Percentiles rank a stretch among this genome's conserved stretches.
Evolutionary conservation across 2,329 filamentous ascomycete genomes (phyloP).

Genomic region (Uncinocarpus reesii): DNA sequence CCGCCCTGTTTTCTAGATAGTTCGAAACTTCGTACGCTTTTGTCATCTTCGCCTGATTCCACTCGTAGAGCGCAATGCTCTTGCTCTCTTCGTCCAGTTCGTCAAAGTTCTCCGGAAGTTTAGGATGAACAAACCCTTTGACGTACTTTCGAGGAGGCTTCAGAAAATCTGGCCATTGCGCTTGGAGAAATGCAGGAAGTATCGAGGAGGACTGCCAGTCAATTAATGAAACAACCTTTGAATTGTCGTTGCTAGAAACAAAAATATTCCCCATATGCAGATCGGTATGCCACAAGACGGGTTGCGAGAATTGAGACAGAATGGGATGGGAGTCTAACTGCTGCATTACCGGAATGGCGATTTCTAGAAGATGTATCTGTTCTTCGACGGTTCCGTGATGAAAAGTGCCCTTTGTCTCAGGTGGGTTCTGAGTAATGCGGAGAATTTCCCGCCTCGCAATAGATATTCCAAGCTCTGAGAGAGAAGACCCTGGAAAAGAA

Average conservation of each 20-base stretch:
- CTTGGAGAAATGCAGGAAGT: conserved; percentile 22
- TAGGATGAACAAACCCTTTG: conserved; percentile 20
- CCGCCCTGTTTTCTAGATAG: background rate
- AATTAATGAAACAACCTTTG: conserved; percentile 28
- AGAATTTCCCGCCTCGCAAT: conserved; percentile 9
- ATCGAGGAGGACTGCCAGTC: conserved; percentile 36
- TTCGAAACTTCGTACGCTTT: conserved; percentile 1
- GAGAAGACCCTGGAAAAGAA: background rate
- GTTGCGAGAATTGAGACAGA: background rate
- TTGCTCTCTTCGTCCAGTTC: conserved; percentile 8
- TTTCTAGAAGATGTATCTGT: background rate
- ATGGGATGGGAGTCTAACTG: background rate
- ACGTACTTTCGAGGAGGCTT: conserved; percentile 18
- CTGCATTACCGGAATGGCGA: background rate
- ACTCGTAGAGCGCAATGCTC: background rate
- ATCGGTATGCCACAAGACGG: conserved; percentile 32
- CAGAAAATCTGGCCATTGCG: conserved; percentile 15
- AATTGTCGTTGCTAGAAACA: conserved; percentile 16
- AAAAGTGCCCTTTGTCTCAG: conserved; percentile 1
- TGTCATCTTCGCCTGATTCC: background rate
- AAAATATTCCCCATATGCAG: conserved; percentile 35
- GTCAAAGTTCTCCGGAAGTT: conserved; percentile 20
- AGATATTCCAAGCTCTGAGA: background rate
- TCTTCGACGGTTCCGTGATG: conserved; percentile 4
- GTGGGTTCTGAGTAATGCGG: background rate